Base-by-base conservation (phyloP, 495 filamentous ascomycete genomes). In the Neurospora sublineolata region DNA sequence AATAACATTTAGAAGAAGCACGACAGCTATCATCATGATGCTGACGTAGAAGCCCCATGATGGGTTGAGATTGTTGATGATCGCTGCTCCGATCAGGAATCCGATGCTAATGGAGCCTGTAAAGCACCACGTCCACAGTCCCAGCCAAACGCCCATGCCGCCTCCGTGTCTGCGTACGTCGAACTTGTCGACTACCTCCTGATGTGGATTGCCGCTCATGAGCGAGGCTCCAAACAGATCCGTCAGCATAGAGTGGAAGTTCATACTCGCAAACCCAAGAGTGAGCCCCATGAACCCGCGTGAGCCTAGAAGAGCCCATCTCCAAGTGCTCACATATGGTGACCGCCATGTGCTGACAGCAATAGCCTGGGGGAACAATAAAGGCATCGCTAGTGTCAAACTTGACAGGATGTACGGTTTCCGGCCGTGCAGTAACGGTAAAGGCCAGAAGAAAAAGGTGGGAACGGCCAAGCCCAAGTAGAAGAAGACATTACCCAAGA, bases 131-230 rank as follows among this genome's bases (percentile, higher is more conserved):
- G 88, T 87, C 89, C 90, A 93, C 37, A 93, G 82, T 4, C 92
- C 91, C 41, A 94, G 82, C 91, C 92, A 94, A 18, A 91, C 79
- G 4, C 91, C 91, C 80, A 92, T 88, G 4, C 91, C 91, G 40
- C 91, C 90, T 18, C 91, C 91, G 72, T 91, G 89, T 40, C 90
- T 83, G 39, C 90, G 84, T 37, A 90, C 85, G 75, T 92, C 90
- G 69, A 84, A 84, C 67, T 80, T 76, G 69, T 89, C 84, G 0
- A 90, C 88, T 12, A 89, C 74, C 76, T 92, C 90, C 78, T 92
- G 89, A 75, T 92, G 90, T 4, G 90, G 90, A 68, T 88, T 88
- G 18, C 84, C 83, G 76, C 89, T 90, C 82, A 92, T 90, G 40
- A 92, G 79, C 0, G 89, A 91, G 14, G 89, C 87, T 4, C 91